Evolutionary conservation across 441 rosid species (phyloP), one percentile per base, ranked within the genome.

Genomic region (Arabidopsis lyrata): DNA sequence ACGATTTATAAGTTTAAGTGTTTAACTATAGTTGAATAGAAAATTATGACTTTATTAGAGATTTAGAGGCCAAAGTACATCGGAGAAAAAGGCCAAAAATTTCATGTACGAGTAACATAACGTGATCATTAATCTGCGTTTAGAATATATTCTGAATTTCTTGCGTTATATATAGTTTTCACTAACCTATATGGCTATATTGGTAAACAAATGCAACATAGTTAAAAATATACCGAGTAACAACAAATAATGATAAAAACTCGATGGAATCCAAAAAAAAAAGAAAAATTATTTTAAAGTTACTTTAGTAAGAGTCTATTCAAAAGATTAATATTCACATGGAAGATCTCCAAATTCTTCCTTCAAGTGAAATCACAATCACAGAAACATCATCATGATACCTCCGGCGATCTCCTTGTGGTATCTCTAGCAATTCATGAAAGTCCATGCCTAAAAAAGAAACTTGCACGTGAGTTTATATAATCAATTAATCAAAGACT

Each of bases 381-480:
- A 84, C 84, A 3, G 95, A 83, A 32, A 89, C 90, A 44, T 89
- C 95, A n/a, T 89, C 95, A 15, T 89, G 95, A 82, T 87, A 89
- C 77, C 58, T 77, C 6, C 95, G 77, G 18, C 92, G 84, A 67
- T 87, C 84, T 58, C 95, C 95, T 82, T 87, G 90, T 22, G 95
- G 90, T 68, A 89, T 89, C 61, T 83, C 90, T 31, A 89, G 70
- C 74, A 89, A 75, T 59, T 86, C 91, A 58, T 89, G 87, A 61
- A 89, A 86, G 42, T 87, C 90, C 80, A 89, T 81, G 27, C 88
- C 93, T 86, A 77, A 75, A 68, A 68, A 10, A 47, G 2, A 39
- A 34, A 29, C 6, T 29, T 8, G 8, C 2, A 38, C 11, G 29
- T 75, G 2, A 59, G 68, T 39, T 58, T 53, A n/a, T 18, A 18